Percentiles rank a stretch among this genome's conserved stretches.
These are phyloP conservation scores for Eucalyptus cladocalyx DNA, from an alignment of 345 rosid species.

Conservation along the genomic window DNA sequence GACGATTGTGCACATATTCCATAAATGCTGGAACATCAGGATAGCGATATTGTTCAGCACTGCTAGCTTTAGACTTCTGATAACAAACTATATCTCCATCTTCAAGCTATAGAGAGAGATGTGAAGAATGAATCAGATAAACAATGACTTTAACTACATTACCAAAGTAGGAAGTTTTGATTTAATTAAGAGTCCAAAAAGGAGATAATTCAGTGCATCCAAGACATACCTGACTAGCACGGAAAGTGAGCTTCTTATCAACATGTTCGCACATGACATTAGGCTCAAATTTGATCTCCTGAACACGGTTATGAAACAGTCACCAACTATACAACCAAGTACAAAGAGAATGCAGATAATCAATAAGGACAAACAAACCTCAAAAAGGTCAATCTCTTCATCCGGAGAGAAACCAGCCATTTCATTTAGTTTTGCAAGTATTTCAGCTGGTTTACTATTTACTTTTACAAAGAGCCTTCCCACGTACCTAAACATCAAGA, in stretches of 20 bases:
- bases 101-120: constrained; percentile 44
- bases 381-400: constrained; percentile 82
- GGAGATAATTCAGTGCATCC: background rate
- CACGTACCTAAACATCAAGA: constrained; percentile 37
- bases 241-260: constrained; percentile 65
- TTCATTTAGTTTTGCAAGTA: constrained; percentile 58
- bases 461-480: constrained; percentile 85
- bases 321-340: background rate
- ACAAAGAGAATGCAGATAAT: background rate
- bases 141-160: background rate
- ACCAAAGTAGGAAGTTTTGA: background rate
- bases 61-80: constrained; percentile 53
- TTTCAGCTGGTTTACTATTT: constrained; percentile 66
- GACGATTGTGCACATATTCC: constrained; percentile 90
- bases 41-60: constrained; percentile 40
- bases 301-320: background rate
- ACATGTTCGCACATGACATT: constrained; percentile 78
- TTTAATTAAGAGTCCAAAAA: background rate
- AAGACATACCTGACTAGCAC: constrained; percentile 50
- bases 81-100: constrained; percentile 92
- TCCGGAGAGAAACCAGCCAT: constrained; percentile 88
- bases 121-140: background rate
- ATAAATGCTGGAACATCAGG: constrained; percentile 75
- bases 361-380: constrained; percentile 31
- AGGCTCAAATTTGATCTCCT: constrained; percentile 97